Evolutionary conservation across 768 basidiomycete genomes (phyloP), one percentile per base, ranked within the genome.

Genomic region (Auriscalpium orientale): DNA sequence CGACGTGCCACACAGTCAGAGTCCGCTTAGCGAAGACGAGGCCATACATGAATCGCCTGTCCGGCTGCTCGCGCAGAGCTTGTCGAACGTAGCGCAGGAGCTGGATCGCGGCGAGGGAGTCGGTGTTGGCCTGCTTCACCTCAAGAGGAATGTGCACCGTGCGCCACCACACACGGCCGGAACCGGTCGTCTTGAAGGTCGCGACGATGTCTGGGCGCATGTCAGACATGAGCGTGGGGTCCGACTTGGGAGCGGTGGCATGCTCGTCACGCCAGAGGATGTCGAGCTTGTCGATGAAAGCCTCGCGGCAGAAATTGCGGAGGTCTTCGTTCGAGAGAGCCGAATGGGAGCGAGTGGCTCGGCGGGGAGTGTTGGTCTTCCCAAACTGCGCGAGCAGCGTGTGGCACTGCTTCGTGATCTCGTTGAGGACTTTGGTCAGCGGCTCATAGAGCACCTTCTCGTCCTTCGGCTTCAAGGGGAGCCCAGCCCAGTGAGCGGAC

Each of bases 1-100:
- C 50, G 50, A 51, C 50, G 36, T 51, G 50, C 50, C 50, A 51
- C 15, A 51, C 34, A 36, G 50, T 51, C 9, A 51, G 36, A 22
- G 35, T 35, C 9, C 16, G 38, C 33, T 36, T 51, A 1, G 50
- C 28, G 50, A 36, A 51, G n/a, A 51, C 50, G 5, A 51, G 16
- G 34, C 50, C 50, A 12, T 36, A 18, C 50, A 51, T 51, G 50
- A 51, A 51, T 8, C 50, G 16, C 5, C 50, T 16, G 15, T 51
- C 50, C 13, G 50, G 50, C 35, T 51, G 50, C 50, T 51, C 50
- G n/a, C 37, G 34, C 16, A 51, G 37, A 8, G 50, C 36, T 21
- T 51, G 50, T 13, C 50, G 50, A n/a, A 51, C 34, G 18, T 51
- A 51, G 8, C 50, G 50, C 4, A 51, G 50, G 10, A 51, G 50